phyloP scores from a whole-genome alignment of 2,329 filamentous ascomycete genomes.

The Arthroderma sp. region DNA sequence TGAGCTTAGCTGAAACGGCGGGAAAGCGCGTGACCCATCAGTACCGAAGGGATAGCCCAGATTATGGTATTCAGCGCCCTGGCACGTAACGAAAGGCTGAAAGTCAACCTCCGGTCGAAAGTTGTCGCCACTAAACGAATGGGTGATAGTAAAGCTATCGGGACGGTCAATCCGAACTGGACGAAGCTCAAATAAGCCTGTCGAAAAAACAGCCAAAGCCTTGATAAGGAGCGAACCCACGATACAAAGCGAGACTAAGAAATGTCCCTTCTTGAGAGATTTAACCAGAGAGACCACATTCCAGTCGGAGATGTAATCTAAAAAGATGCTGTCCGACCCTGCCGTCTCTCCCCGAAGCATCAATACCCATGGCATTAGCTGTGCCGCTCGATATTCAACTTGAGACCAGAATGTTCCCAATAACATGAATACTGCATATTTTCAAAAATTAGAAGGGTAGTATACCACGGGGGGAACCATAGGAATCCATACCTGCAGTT shows the following conservation, averaged over 20 bases:
- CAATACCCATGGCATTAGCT: constrained; percentile 6
- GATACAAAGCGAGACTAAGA: constrained; percentile 3
- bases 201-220: constrained; percentile 4
- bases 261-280: constrained; percentile 5
- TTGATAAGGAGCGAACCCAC: constrained; percentile 4
- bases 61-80: too few species aligned
- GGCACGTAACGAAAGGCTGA: too few species aligned
- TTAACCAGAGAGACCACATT: constrained; percentile 4
- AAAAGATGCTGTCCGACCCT: constrained; percentile 3
- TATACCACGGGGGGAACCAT: background rate
- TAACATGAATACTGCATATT: constrained; percentile 3
- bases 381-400: constrained; percentile 3
- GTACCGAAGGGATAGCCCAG: too few species aligned
- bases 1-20: too few species aligned
- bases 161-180: constrained; percentile 2
- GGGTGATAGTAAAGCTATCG: constrained; percentile 1
- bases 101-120: background rate
- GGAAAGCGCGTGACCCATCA: too few species aligned
- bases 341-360: constrained; percentile 4
- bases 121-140: constrained; percentile 1
- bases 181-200: constrained; percentile 4
- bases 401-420: constrained; percentile 3
- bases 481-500: constrained; percentile 6
- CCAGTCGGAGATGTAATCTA: constrained; percentile 7
- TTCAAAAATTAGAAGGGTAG: background rate